A percentile compares a stretch with the other conserved stretches of the same genome.
These are phyloP conservation scores for Saccharomyces hybrid DNA, from an alignment of 1,139 yeast genomes.

Conservation along the genomic window DNA sequence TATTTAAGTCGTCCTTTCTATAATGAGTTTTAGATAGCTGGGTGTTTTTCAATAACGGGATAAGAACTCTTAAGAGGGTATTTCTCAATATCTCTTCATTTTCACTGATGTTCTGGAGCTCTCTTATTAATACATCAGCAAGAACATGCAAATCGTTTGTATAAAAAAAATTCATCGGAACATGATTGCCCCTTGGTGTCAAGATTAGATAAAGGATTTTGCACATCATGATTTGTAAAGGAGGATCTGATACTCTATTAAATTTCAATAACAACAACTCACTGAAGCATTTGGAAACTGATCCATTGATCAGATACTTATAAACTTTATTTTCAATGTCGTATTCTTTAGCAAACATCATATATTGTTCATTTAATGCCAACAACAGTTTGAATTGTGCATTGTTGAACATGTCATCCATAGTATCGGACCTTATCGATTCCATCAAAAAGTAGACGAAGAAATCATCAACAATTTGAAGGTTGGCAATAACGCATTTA, in stretches of 20 bases:
- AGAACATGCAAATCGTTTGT: slow-evolving; percentile 79
- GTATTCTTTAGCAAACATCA: slow-evolving; percentile 48
- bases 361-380: slow-evolving; percentile 75
- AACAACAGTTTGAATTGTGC: slow-evolving; percentile 67
- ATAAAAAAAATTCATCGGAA: slow-evolving; percentile 54
- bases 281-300: slow-evolving; percentile 42
- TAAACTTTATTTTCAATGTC: slow-evolving; percentile 42
- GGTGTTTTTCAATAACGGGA: slow-evolving; percentile 62
- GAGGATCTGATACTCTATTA: slow-evolving; percentile 63
- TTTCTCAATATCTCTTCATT: slow-evolving; percentile 58
- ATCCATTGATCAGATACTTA: slow-evolving; percentile 36
- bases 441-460: slow-evolving; percentile 43
- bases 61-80: slow-evolving; percentile 68
- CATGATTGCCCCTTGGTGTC: slow-evolving; percentile 56
- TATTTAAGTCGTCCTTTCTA: slow-evolving; percentile 48
- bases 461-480: slow-evolving; percentile 43
- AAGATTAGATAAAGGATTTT: slow-evolving; percentile 70
- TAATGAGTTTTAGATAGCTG: slow-evolving; percentile 52
- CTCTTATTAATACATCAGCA: slow-evolving; percentile 78
- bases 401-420: slow-evolving; percentile 59
- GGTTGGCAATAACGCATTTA: slow-evolving; percentile 38
- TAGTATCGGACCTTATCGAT: slow-evolving; percentile 39
- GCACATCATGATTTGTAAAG: slow-evolving; percentile 68
- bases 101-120: slow-evolving; percentile 58
- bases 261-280: slow-evolving; percentile 55